phyloP scores from a whole-genome alignment of 192 early-diverging fungal genomes.

The Podila minutissima region DNA sequence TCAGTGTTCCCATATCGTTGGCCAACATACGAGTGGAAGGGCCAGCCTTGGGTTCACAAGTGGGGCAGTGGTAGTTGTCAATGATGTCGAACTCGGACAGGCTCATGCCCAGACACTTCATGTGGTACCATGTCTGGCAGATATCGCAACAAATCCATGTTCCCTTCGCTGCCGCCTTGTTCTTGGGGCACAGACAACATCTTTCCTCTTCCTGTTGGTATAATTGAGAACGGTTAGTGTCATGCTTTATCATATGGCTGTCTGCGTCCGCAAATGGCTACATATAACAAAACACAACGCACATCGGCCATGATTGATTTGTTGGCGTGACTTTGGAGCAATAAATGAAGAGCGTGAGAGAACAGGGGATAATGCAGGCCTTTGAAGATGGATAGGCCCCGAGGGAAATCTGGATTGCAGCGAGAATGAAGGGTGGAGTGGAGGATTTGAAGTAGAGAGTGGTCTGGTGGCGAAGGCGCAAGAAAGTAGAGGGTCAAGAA shows the following conservation, averaged over 20 bases:
- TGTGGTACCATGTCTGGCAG: slow-evolving; percentile 75
- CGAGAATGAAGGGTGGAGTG: too few species aligned
- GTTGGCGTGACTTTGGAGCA: too few species aligned
- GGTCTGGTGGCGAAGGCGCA: not conserved
- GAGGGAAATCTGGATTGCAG: too few species aligned
- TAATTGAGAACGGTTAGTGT: not conserved
- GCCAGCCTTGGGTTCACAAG: slow-evolving; percentile 63
- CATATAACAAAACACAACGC: too few species aligned
- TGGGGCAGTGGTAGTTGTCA: slow-evolving; percentile 72
- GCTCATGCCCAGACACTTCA: slow-evolving; percentile 67
- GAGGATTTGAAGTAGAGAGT: too few species aligned
- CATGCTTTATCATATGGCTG: too few species aligned
- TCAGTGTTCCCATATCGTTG: not conserved
- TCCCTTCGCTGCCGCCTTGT: slow-evolving; percentile 7
- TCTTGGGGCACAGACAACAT: slow-evolving; percentile 35
- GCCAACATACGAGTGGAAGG: slow-evolving; percentile 61
- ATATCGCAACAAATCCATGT: slow-evolving; percentile 76
- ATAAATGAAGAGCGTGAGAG: too few species aligned
- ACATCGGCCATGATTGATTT: too few species aligned
- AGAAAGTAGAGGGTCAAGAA: not conserved
- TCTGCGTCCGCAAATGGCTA: too few species aligned
- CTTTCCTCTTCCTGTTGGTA: slow-evolving; percentile 17
- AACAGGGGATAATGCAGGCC: too few species aligned
- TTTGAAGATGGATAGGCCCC: too few species aligned
- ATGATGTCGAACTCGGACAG: slow-evolving; percentile 64